These are phyloP conservation scores for Penicillium samsonianum DNA, from an alignment of 495 filamentous ascomycete species.

Conservation along the genomic window DNA sequence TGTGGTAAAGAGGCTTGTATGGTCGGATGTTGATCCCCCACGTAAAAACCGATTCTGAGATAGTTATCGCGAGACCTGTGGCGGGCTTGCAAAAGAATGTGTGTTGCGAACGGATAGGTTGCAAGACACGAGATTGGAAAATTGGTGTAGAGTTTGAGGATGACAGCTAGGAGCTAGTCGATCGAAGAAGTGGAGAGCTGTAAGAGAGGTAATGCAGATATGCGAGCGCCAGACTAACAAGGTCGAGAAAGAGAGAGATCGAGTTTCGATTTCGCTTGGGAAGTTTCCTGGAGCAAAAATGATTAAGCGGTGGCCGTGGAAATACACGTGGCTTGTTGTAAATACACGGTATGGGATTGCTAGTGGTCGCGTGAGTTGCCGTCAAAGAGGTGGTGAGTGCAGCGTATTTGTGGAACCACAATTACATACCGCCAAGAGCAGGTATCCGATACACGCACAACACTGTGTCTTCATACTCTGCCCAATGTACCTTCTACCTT, in stretches of 20 bases:
- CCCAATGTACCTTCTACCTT: conserved; percentile 8
- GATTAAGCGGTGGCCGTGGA: conserved; percentile 33
- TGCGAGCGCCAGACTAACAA: conserved; percentile 31
- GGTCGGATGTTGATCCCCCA: conserved; percentile 26
- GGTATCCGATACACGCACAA: conserved; percentile 24
- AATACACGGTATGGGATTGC: conserved; percentile 18
- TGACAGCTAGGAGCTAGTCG: conserved; percentile 30
- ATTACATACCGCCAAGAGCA: conserved; percentile 15
- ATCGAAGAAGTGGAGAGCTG: conserved; percentile 20
- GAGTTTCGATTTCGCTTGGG: conserved; percentile 36
- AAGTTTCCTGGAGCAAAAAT: conserved; percentile 34
- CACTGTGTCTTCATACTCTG: conserved; percentile 10
- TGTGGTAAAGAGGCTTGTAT: conserved; percentile 30
- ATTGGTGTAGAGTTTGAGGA: conserved; percentile 6
- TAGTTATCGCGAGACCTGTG: conserved; percentile 30
- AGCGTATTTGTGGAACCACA: conserved; percentile 2
- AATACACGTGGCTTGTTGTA: conserved; percentile 16
- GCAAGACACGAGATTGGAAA: conserved; percentile 27
- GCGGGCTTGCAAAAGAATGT: conserved; percentile 22
- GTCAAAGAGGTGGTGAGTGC: neutral
- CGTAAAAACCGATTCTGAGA: conserved; percentile 24
- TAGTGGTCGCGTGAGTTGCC: conserved; percentile 18
- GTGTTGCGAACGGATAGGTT: conserved; percentile 32
- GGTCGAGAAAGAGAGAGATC: conserved; percentile 34
- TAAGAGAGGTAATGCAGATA: conserved; percentile 26